Base-by-base conservation (phyloP, 768 basidiomycete genomes). In the Kwoniella sp. region DNA sequence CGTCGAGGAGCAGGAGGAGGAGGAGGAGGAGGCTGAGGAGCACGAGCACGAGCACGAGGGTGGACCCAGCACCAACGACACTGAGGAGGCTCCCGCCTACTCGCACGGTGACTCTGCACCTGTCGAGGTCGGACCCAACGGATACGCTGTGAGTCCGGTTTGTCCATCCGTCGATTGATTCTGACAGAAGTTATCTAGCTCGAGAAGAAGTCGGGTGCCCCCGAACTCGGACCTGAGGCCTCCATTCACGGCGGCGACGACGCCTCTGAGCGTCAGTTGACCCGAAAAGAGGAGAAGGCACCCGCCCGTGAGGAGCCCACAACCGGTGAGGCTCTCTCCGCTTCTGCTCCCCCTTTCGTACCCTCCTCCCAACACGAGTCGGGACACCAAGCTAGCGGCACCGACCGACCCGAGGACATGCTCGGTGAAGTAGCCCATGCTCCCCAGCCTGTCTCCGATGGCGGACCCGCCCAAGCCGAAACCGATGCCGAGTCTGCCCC, bases 241-340 rank as follows among this genome's bases (percentile, higher is more conserved):
- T 39, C 37, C 19, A 20, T 38, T 22, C 42, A 37, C 17, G 39
- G 39, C 29, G 60, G 59, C 26, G 75, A 73, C 15, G 69, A 72
- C 12, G 74, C 65, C 27, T 57, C 78, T 38, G 68, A 77, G 17
- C 77, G 80, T 34, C 75, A 78, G 42, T 76, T 79, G 20, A 84
- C 81, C 64, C 81, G 86, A 39, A 83, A 81, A 65, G 79, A 82
- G 73, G 87, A 86, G 69, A 86, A 87, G 74, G 84, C 85, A 9
- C 84, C 85, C 0, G 84, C 83, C 64, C 81, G 81, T 5, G 78
- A 78, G 17, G 79, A 66, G 51, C 62, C 62, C 37, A 63, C 67
- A 51, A 71, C 71, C 52, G 64, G 66, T 66, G 70, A 73, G 66
- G 70, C 57, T n/a, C 41, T 53, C 47, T 59, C 63, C 29, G n/a